phyloP scores from a whole-genome alignment of 2,329 filamentous ascomycete species.

The Sporothrix curviconia region DNA sequence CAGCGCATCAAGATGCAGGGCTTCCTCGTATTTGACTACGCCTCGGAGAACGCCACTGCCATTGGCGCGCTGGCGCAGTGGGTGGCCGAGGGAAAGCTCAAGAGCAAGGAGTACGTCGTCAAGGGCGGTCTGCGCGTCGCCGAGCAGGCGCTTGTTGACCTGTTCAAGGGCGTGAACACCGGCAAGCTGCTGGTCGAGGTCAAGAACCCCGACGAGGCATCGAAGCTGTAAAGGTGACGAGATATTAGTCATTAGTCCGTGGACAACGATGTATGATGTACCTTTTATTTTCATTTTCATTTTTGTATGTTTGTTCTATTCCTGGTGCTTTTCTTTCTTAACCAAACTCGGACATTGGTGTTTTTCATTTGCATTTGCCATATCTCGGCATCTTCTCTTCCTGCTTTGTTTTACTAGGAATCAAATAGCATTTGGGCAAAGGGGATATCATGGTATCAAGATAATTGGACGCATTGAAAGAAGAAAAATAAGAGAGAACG shows the following conservation, averaged over 20 bases:
- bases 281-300: neutral
- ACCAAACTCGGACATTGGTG: neutral
- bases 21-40: constrained; percentile 66
- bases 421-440: no score
- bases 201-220: constrained; percentile 18
- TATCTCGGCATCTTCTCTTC: neutral
- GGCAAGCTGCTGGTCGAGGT: constrained; percentile 30
- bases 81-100: constrained; percentile 65
- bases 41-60: constrained; percentile 49
- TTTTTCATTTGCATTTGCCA: neutral
- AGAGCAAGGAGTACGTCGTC: constrained; percentile 64
- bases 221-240: constrained; percentile 17
- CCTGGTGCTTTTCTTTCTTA: neutral
- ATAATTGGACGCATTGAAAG: no score
- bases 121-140: constrained; percentile 60
- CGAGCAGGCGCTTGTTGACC: constrained; percentile 53
- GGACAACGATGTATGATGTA: neutral
- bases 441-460: no score
- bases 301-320: no score
- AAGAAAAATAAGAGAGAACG: no score
- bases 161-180: constrained; percentile 65
- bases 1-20: constrained; percentile 57
- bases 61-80: constrained; percentile 57
- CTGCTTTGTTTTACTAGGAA: neutral
- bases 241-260: neutral